Conservation (phyloP, 106 monocot species). For the Platanthera guangdongensis region DNA sequence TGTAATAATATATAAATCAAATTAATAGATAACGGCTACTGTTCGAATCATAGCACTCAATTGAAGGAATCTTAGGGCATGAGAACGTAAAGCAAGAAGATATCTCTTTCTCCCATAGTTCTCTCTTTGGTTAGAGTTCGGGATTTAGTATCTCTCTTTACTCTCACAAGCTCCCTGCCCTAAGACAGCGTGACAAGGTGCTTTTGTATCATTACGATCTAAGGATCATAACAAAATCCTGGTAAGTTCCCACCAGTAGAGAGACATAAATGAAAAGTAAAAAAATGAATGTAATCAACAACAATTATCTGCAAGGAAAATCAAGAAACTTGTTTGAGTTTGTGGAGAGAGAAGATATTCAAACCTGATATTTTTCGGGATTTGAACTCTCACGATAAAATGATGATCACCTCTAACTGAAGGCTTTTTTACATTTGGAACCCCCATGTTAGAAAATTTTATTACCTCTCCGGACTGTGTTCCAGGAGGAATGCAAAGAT, state of each 20-base stretch:
- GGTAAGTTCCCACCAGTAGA: neutral
- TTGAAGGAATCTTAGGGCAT: too few relatives aligned
- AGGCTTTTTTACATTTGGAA: constrained; percentile 75
- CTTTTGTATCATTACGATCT: too few relatives aligned
- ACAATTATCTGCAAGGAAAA: neutral
- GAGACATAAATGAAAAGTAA: neutral
- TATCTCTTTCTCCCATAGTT: too few relatives aligned
- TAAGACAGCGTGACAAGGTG: too few relatives aligned
- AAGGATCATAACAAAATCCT: neutral
- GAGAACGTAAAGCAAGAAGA: too few relatives aligned
- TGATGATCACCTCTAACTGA: constrained; percentile 81
- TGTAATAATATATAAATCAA: too few relatives aligned
- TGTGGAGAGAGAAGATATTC: neutral
- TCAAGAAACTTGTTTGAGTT: too few relatives aligned
- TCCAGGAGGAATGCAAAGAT: constrained; percentile 73
- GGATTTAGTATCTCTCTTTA: too few relatives aligned
- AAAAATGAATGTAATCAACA: neutral
- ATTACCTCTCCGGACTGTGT: constrained; percentile 76
- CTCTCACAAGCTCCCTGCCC: too few relatives aligned
- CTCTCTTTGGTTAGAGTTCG: too few relatives aligned
- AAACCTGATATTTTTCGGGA: constrained; percentile 82
- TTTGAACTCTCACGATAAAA: constrained; percentile 60
- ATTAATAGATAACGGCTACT: too few relatives aligned
- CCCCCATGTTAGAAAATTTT: constrained; percentile 66
- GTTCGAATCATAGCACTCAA: too few relatives aligned